Conservation (phyloP, 306 rosid species). For the Ziziphus jujuba region DNA sequence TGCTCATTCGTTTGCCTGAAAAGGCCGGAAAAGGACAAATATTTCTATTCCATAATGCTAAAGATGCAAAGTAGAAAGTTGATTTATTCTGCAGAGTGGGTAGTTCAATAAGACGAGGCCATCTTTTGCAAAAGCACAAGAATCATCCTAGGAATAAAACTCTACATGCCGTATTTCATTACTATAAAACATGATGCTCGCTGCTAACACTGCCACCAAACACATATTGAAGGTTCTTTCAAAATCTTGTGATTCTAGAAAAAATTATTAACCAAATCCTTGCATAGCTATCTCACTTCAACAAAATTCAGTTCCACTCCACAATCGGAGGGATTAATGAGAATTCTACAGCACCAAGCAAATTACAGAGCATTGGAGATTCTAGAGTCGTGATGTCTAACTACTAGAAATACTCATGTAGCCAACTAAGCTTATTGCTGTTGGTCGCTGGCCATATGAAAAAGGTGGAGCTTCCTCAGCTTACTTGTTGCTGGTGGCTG, state of each 20-base stretch:
- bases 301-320: slow-evolving; percentile 93
- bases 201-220: background rate
- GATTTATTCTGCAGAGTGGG: too few relatives aligned
- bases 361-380: slow-evolving; percentile 45
- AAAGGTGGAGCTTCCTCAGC: slow-evolving; percentile 30
- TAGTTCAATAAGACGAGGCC: too few relatives aligned
- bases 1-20: too few relatives aligned
- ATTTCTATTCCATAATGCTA: too few relatives aligned
- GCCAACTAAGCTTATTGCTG: slow-evolving; percentile 18
- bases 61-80: too few relatives aligned
- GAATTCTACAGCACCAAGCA: slow-evolving; percentile 47
- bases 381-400: slow-evolving; percentile 29
- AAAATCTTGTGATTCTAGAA: slow-evolving; percentile 39
- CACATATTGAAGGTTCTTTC: slow-evolving; percentile 26
- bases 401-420: slow-evolving; percentile 31
- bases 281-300: slow-evolving; percentile 48
- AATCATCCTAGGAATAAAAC: too few relatives aligned
- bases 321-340: slow-evolving; percentile 63
- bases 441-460: slow-evolving; percentile 3
- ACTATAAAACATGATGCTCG: background rate
- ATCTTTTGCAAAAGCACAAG: too few relatives aligned
- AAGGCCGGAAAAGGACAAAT: too few relatives aligned
- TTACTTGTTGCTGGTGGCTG: slow-evolving; percentile 94
- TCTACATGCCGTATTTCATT: background rate
- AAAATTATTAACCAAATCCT: slow-evolving; percentile 64